Base-by-base conservation (phyloP, 2,329 filamentous ascomycete genomes). In the Dactylellina cionopaga region DNA sequence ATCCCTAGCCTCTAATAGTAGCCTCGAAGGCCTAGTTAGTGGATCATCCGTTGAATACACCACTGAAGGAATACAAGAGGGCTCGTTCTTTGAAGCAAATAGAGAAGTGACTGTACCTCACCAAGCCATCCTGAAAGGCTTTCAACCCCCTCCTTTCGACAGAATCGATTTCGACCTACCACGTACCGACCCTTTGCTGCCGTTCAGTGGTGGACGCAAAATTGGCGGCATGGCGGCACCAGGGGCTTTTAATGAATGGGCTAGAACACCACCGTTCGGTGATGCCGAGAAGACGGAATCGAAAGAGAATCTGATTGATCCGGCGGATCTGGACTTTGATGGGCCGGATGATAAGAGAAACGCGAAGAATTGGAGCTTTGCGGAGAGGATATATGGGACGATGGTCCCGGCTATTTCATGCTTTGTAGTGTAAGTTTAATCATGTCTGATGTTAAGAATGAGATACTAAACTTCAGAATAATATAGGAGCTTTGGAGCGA, bases 361-460 rank as follows among this genome's bases (percentile, higher is more conserved):
- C 46, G 56, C 66, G 2, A 56, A 33, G 35, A 71, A 71, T 24
- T 71, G 66, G 66, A 44, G 33, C 15, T 6, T 72, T 11, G 15
- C 9, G 9, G 51, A 59, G 17, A 64, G 54, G 35, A 33, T 72
- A 31, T 72, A 72, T 44, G 51, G 35, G 17, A 65, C 59, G 10
- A 15, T 72, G 7, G 51, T 72, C 11, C 59, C 68, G 13, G 51
- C 59, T n/a, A 25, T 65, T 41, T 59, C 68, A 10, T 72, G 68
- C 13, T 72, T 72, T 17, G 58, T 72, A 11, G 59, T 65, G 68
- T 72, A 46, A 72, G 68, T 72, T 25, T 59, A n/a, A n/a, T n/a
- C n/a, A 17, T 25, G 19, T 10, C 25, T 52, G n/a, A 5, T 9
- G 25, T 52, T 27, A 33, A 33, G 24, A 25, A 46, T 11, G 19